Evolutionary conservation across 768 basidiomycete genomes (phyloP), one percentile per base, ranked within the genome.

Genomic region (Auricularia cornea): DNA sequence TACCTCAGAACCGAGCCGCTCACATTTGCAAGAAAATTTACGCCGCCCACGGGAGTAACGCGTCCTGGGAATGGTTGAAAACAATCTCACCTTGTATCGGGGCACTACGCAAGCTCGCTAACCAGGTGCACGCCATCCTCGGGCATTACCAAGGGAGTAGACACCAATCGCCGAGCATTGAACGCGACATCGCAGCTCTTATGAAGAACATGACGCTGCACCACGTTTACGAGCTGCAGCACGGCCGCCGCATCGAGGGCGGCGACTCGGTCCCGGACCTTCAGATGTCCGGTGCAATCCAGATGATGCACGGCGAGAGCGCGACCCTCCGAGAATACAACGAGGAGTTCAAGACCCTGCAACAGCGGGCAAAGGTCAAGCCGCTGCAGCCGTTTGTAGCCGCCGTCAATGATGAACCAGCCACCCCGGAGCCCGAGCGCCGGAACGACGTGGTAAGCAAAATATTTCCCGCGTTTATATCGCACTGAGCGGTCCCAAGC

Each of bases 111-210:
- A 60, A 62, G 3, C 70, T 74, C 28, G 68, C 68, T 0, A 63
- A 65, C 1, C 67, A 70, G 11, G 66, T 78, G 23, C 70, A 72
- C 51, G 31, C 4, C 0, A 30, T 48, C 3, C 69, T 74, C 3
- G 75, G 76, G 2, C 61, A 73, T 1, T 64, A 70, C 23, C 74
- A 73, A 35, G 77, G 77, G 0, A 68, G 62, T 1, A 69, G 66
- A 59, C 78, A 79, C 60, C 59, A 69, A 8, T 65, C 63, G 0
- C 68, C 73, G 5, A 66, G 75, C 44, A 63, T 78, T 0, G 48
- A 63, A 3, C 63, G 68, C 1, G 77, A 79, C 40, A 74, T 78
- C 32, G 29, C 54, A 1, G 61, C 64, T 16, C 67, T 72, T 6
- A 70, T 70, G 68, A 54, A 60, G 11, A 69, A 71, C 20, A 64